Conservation (phyloP, 768 basidiomycete species). For the Amanita molliuscula region DNA sequence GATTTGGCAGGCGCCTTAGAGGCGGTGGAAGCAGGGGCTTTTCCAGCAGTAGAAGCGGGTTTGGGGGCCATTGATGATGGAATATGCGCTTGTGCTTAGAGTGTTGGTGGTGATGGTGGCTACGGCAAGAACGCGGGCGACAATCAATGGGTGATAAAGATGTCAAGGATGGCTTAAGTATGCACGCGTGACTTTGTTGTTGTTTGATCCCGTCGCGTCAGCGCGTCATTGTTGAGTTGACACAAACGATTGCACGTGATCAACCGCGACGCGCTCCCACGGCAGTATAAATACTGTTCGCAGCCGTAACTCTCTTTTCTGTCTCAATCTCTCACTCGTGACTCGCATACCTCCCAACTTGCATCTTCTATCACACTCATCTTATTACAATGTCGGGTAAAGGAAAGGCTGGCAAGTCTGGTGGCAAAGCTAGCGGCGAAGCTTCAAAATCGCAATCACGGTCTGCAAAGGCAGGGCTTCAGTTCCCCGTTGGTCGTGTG, state of each 20-base stretch:
- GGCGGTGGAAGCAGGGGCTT: slow-evolving; percentile 58
- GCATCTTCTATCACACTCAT: slow-evolving; percentile 10
- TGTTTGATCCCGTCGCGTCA: slow-evolving; percentile 30
- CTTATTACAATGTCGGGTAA: slow-evolving; percentile 36
- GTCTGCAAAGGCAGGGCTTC: slow-evolving; percentile 65
- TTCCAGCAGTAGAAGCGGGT: slow-evolving; percentile 75
- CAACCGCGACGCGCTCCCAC: slow-evolving; percentile 11
- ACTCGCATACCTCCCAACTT: slow-evolving; percentile 3
- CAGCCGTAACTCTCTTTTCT: slow-evolving; percentile 14
- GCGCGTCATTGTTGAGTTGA: slow-evolving; percentile 15
- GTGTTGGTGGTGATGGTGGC: slow-evolving; percentile 10
- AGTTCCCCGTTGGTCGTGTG: slow-evolving; percentile 89
- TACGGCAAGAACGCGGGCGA: slow-evolving; percentile 16
- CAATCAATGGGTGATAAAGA: slow-evolving; percentile 13
- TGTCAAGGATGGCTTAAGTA: slow-evolving; percentile 27
- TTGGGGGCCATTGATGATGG: slow-evolving; percentile 59
- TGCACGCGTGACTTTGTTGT: slow-evolving; percentile 31
- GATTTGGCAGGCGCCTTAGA: slow-evolving; percentile 67
- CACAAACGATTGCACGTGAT: slow-evolving; percentile 10
- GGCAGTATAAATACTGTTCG: slow-evolving; percentile 25
- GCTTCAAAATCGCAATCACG: slow-evolving; percentile 52
- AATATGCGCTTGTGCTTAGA: slow-evolving; percentile 6
- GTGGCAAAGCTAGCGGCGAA: slow-evolving; percentile 39
- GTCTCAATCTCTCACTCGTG: slow-evolving; percentile 4
- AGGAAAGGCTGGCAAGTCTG: slow-evolving; percentile 34